These are phyloP conservation scores for Tricholoma matsutake DNA, from an alignment of 768 basidiomycete species.

Conservation along the genomic window DNA sequence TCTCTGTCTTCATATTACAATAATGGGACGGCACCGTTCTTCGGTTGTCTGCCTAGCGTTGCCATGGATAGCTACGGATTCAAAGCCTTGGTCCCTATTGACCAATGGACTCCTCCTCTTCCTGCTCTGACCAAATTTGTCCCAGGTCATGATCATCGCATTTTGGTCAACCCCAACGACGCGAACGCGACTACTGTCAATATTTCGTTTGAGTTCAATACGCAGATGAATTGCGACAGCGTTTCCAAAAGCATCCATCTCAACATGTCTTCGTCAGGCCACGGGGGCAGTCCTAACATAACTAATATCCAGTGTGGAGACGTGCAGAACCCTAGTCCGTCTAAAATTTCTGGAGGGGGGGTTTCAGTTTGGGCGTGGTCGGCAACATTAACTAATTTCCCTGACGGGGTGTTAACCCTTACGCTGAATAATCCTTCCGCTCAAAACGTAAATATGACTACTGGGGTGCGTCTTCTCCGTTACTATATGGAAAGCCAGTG, in stretches of 20 bases:
- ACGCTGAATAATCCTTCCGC: constrained; percentile 56
- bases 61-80: constrained; percentile 74
- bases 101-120: constrained; percentile 65
- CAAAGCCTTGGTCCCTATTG: constrained; percentile 72
- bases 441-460: constrained; percentile 38
- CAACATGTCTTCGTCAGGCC: constrained; percentile 66
- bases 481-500: background rate
- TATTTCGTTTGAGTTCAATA: constrained; percentile 78
- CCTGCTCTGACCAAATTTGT: constrained; percentile 76
- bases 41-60: constrained; percentile 69
- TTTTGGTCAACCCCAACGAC: constrained; percentile 44
- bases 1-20: constrained; percentile 64
- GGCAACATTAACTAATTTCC: constrained; percentile 68
- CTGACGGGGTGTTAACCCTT: constrained; percentile 81
- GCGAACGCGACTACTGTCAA: constrained; percentile 56
- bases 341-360: constrained; percentile 50
- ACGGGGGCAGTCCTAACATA: constrained; percentile 55
- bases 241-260: constrained; percentile 64
- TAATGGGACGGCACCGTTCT: constrained; percentile 57
- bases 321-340: constrained; percentile 46
- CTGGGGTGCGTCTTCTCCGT: constrained; percentile 46
- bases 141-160: constrained; percentile 85
- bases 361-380: constrained; percentile 71
- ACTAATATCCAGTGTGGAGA: constrained; percentile 44
- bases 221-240: constrained; percentile 67